Base-by-base conservation (phyloP, 129 eudicot genomes). In the Apium graveolens region DNA sequence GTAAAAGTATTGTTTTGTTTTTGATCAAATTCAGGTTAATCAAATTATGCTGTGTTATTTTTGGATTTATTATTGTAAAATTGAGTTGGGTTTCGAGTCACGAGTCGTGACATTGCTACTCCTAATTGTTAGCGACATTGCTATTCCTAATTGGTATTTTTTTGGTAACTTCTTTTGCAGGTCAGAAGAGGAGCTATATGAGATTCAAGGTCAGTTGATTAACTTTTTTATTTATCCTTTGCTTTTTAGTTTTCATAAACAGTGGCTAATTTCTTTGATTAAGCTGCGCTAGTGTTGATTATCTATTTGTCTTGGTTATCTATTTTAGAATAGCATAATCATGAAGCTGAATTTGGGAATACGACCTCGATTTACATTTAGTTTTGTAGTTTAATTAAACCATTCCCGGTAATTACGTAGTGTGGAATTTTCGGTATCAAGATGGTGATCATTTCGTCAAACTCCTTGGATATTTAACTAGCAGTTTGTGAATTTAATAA, bases 141-240 rank as follows among this genome's bases (percentile, higher is more conserved):
- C 65, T 74, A 16, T 11, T 68, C 81, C 74, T 84, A 78, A 79
- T 80, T 11, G 80, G 60, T 81, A 27, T n/a, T 79, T 85, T 74
- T 76, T 48, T 88, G 88, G 82, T 89, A 88, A 68, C 86, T 80
- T 86, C 83, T 96, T 90, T 92, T 82, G 89, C 99, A 96, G 99
- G 99, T 96, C 99, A 85, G 97, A 96, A 89, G 96, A 92, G 97
- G 99, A 96, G 89, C 92, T 96, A 14, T 63, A 78, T 83, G 93
- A 90, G 88, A 85, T 96, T 90, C 93, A 89, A 86, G 99, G 99
- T 96, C 80, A 39, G 89, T 87, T 31, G 60, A 77, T 31, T 16
- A 32, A 31, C 39, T 73, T 69, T 38, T 32, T 75, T 72, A 11
- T 14, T 65, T 27, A 4, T 26, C 4, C 3, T 76, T 41, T 14